Evolutionary conservation across 2,329 filamentous ascomycete species (phyloP), one percentile per base, ranked within the genome.

Genomic region (Diaporthe aspalathi): DNA sequence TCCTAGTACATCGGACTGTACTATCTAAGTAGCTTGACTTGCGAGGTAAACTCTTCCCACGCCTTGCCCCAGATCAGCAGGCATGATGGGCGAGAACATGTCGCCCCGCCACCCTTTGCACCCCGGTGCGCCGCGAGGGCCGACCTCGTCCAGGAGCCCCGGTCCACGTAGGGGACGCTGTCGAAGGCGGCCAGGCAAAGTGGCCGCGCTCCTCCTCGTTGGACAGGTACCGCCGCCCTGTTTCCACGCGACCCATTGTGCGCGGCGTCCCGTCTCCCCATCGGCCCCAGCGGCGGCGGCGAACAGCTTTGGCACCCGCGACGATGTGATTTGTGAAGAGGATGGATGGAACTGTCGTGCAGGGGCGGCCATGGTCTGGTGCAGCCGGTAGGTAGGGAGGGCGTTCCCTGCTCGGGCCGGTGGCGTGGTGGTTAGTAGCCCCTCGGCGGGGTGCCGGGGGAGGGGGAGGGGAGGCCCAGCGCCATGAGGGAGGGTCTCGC

Each of bases 161-260:
- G n/a, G 29, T 62, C 56, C 7, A 29, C 56, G 56, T 62, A 62
- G 16, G 38, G 38, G 7, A 62, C 56, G 8, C 56, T 62, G 24
- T 62, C 56, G 45, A 62, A 62, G 7, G 56, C 38, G 29, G 56
- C 56, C n/a, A n/a, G n/a, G n/a, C n/a, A 14, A 62, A 45, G 9
- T 62, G 2, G 2, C 56, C 56, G 14, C 45, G 56, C 56, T 62
- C 38, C 3, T 38, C 56, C 3, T 38, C 56, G 38, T 62, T 62
- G 0, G 56, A 62, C 8, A 62, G 56, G 29, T 62, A 62, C 16
- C 56, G 56, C 14, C 56, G 38, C 56, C 29, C n/a, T 62, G 56
- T 45, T 62, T n/a, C 56, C 56, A 62, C 22, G 56, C 56, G 20
- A 62, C 45, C 38, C 45, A n/a, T n/a, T 62, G 24, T 62, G 56